phyloP scores from a whole-genome alignment of 768 basidiomycete genomes.

The Mycena vitilis region DNA sequence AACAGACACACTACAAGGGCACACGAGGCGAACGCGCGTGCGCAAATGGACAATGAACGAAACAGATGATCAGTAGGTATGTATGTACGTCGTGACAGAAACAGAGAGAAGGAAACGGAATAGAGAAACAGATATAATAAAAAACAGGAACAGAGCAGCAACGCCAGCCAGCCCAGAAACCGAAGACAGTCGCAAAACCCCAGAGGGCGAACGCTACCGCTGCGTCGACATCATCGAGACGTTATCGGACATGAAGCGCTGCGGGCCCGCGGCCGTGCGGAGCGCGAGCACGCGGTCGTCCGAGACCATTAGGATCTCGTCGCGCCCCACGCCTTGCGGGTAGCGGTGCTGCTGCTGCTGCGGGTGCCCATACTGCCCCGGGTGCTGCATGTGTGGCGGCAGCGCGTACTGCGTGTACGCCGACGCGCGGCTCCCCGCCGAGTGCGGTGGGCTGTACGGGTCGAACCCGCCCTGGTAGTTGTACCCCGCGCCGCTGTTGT shows the following conservation, averaged over 20 bases:
- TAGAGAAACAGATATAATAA: constrained; percentile 16
- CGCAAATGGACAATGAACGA: constrained; percentile 25
- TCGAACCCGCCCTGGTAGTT: constrained; percentile 45
- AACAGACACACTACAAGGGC: constrained; percentile 12
- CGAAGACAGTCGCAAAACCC: constrained; percentile 21
- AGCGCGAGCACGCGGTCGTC: constrained; percentile 87
- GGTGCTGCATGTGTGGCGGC: constrained; percentile 48
- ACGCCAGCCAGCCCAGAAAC: constrained; percentile 25
- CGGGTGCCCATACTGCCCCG: constrained; percentile 52
- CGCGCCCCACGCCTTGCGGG: constrained; percentile 67
- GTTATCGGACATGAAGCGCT: constrained; percentile 56
- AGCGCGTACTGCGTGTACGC: constrained; percentile 49
- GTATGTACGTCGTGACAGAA: constrained; percentile 22
- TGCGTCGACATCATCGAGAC: constrained; percentile 57
- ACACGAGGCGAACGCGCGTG: constrained; percentile 23
- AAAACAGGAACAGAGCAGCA: constrained; percentile 12
- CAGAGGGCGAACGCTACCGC: constrained; percentile 40
- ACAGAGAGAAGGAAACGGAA: neutral
- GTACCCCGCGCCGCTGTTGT: constrained; percentile 63
- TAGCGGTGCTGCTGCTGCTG: constrained; percentile 37
- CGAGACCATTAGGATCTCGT: constrained; percentile 91
- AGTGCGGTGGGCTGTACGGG: constrained; percentile 44
- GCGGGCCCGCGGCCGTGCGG: constrained; percentile 58
- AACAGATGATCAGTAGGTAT: constrained; percentile 28
- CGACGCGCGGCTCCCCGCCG: constrained; percentile 29